Conservation (phyloP, 495 filamentous ascomycete genomes). For the Hypoxylon fragiforme region DNA sequence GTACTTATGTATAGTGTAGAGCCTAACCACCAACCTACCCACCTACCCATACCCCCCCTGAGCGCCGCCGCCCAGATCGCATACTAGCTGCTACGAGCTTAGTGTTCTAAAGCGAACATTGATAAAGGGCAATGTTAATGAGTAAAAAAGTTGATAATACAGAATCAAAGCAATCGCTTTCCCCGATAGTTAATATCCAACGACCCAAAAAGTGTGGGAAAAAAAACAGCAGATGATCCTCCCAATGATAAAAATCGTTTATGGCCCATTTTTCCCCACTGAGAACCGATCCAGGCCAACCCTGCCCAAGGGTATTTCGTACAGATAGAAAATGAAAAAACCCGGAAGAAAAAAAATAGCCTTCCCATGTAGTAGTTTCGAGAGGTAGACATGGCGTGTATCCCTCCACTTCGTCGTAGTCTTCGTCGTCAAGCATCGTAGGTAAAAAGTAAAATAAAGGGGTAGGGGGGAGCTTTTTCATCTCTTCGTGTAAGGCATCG, state of each 20-base stretch:
- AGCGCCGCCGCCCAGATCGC: slow-evolving; percentile 17
- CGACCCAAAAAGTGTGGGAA: too few relatives aligned
- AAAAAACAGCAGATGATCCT: slow-evolving; percentile 6
- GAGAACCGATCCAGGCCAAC: slow-evolving; percentile 12
- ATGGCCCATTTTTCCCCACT: slow-evolving; percentile 20
- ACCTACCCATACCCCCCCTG: not conserved
- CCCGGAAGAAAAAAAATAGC: too few relatives aligned
- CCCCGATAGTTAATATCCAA: slow-evolving; percentile 7
- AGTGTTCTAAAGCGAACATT: slow-evolving; percentile 6
- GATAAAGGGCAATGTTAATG: slow-evolving; percentile 23
- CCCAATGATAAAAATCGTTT: slow-evolving; percentile 20
- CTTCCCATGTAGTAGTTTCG: too few relatives aligned
- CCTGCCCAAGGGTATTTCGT: slow-evolving; percentile 16
- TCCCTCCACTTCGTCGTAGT: slow-evolving; percentile 11
- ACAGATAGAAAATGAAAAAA: slow-evolving; percentile 12
- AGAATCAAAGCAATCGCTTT: slow-evolving; percentile 12
- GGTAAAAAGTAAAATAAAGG: too few relatives aligned
- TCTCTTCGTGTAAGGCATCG: slow-evolving; percentile 46
- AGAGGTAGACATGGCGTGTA: too few relatives aligned
- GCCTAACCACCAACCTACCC: slow-evolving; percentile 4
- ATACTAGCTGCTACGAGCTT: not conserved
- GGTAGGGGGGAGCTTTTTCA: too few relatives aligned
- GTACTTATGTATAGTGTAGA: not conserved
- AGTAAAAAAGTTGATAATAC: too few relatives aligned
- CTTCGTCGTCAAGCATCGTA: too few relatives aligned